Percentiles rank a stretch among this genome's conserved stretches.
Evolutionary conservation across 2,329 filamentous ascomycete genomes (phyloP).

Genomic region (Paracorniculantispora psalliotae): DNA sequence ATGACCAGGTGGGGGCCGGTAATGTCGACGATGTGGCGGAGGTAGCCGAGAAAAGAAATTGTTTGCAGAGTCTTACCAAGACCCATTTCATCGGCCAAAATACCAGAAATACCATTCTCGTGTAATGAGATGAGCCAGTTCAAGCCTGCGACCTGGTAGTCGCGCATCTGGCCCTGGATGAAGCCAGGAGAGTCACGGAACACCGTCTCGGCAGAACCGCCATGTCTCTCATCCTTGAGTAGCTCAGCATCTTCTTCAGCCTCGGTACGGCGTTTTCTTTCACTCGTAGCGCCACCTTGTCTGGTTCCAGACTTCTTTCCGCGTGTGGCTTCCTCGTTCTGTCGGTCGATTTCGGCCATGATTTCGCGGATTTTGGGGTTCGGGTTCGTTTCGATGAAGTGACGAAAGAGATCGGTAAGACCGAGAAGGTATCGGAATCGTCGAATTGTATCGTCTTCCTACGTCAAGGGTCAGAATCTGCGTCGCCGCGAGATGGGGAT

Average conservation of each 20-base stretch:
- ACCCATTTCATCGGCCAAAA: slow-evolving; percentile 97
- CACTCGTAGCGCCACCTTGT: slow-evolving; percentile 76
- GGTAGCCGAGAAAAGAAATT: slow-evolving; percentile 91
- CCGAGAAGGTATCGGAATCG: slow-evolving; percentile 93
- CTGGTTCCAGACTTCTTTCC: slow-evolving; percentile 70
- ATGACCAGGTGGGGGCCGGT: slow-evolving; percentile 85
- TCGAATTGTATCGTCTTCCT: slow-evolving; percentile 94
- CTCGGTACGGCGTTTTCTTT: slow-evolving; percentile 81
- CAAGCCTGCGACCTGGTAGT: slow-evolving; percentile 91
- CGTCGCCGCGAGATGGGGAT: not conserved
- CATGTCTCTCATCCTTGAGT: slow-evolving; percentile 80
- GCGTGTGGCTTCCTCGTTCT: slow-evolving; percentile 70
- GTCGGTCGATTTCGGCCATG: slow-evolving; percentile 89
- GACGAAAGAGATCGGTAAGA: slow-evolving; percentile 92
- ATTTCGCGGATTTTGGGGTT: slow-evolving; percentile 92
- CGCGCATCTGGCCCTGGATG: slow-evolving; percentile 83
- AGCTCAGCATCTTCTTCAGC: slow-evolving; percentile 95
- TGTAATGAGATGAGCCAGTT: slow-evolving; percentile 98
- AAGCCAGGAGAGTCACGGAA: slow-evolving; percentile 94
- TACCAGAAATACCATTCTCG: slow-evolving; percentile 97
- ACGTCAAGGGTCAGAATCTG: slow-evolving; percentile 10
- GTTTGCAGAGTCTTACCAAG: slow-evolving; percentile 96
- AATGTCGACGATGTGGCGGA: slow-evolving; percentile 85
- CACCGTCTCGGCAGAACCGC: slow-evolving; percentile 78
- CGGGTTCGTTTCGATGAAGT: slow-evolving; percentile 97